A percentile compares a stretch with the other conserved stretches of the same genome.
Evolutionary conservation across 495 filamentous ascomycete species (phyloP).

Genomic region (Talaromyces wortmannii): DNA sequence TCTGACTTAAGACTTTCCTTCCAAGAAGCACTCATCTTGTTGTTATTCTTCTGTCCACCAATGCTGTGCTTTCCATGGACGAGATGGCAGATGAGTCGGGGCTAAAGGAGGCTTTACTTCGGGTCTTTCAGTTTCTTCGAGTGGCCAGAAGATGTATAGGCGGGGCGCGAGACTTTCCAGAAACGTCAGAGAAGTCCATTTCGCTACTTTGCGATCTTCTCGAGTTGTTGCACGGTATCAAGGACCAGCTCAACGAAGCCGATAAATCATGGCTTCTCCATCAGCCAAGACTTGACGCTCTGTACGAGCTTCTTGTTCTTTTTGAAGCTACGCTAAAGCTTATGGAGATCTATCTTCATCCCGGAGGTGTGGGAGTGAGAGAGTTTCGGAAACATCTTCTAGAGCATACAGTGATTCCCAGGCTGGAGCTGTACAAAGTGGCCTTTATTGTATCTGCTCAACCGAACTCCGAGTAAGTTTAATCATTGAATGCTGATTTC

Average conservation of each 20-base stretch:
- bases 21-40: too few species aligned
- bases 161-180: conserved; percentile 12
- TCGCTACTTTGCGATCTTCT: conserved; percentile 13
- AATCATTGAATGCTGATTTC: background rate
- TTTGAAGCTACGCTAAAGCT: conserved; percentile 17
- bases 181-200: conserved; percentile 11
- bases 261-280: conserved; percentile 21
- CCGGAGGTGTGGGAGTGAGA: conserved; percentile 19
- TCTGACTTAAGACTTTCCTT: background rate
- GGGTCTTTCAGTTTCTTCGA: conserved; percentile 9
- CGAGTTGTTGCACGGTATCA: conserved; percentile 15
- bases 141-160: conserved; percentile 15
- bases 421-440: conserved; percentile 24
- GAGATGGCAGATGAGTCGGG: conserved; percentile 13
- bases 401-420: conserved; percentile 17
- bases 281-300: conserved; percentile 7
- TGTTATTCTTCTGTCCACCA: too few species aligned
- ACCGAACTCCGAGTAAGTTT: conserved; percentile 17
- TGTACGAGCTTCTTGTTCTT: conserved; percentile 14
- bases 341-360: conserved; percentile 26
- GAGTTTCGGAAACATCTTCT: conserved; percentile 22
- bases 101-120: conserved; percentile 9
- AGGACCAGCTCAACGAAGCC: conserved; percentile 17
- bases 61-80: background rate
- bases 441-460: conserved; percentile 22